phyloP scores from a whole-genome alignment of 257 asterid species.

The Lycium ferocissimum region DNA sequence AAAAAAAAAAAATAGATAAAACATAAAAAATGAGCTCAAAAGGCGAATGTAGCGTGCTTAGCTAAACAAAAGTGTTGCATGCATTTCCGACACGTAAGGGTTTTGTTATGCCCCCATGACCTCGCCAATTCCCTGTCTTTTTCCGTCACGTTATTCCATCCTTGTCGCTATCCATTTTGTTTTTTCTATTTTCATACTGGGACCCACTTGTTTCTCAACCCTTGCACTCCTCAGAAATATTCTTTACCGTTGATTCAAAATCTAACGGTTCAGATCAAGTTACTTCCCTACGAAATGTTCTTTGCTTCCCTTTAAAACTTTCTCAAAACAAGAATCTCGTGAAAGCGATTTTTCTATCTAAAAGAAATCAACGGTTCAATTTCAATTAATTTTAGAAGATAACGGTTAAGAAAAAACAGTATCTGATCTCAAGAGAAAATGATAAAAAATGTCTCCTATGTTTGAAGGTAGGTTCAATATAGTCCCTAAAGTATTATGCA shows the following conservation, averaged over 20 bases:
- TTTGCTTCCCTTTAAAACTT: conserved; percentile 37
- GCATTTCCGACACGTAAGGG: conserved; percentile 62
- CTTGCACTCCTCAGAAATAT: not conserved
- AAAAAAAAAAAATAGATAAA: not conserved
- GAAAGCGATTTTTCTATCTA: conserved; percentile 42
- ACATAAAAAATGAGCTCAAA: conserved; percentile 7
- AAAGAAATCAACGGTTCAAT: not conserved
- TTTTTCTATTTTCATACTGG: not conserved
- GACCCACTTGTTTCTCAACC: not conserved
- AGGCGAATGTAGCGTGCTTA: conserved; percentile 53
- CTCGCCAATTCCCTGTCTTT: conserved; percentile 36
- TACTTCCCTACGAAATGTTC: conserved; percentile 28
- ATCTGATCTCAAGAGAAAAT: not conserved
- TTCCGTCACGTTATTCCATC: conserved; percentile 46
- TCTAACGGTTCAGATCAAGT: conserved; percentile 44
- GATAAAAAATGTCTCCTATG: too few species aligned
- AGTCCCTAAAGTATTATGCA: too few species aligned
- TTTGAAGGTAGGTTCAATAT: too few species aligned
- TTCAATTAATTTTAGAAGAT: not conserved
- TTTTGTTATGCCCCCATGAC: conserved; percentile 38
- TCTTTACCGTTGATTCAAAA: conserved; percentile 41
- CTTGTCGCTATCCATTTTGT: conserved; percentile 40
- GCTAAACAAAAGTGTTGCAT: conserved; percentile 40
- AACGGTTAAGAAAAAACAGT: conserved; percentile 26
- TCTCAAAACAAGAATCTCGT: conserved; percentile 46